phyloP scores from a whole-genome alignment of 345 rosid species.

The Acer saccharum region DNA sequence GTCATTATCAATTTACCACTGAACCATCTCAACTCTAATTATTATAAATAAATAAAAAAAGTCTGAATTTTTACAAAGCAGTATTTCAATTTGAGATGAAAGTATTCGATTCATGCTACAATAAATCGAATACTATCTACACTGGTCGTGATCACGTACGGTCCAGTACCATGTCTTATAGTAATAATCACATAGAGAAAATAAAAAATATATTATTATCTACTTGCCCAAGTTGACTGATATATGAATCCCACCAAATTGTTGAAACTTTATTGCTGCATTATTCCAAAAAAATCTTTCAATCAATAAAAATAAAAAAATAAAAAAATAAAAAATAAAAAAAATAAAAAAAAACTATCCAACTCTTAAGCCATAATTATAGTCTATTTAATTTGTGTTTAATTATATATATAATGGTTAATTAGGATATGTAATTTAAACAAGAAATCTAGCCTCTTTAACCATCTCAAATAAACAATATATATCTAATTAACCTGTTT shows the following conservation, averaged over 20 bases:
- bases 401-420: too few relatives aligned
- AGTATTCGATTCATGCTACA: background rate
- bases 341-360: background rate
- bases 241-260: slow-evolving; percentile 3
- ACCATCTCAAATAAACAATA: too few relatives aligned
- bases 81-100: background rate
- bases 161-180: too few relatives aligned
- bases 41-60: too few relatives aligned
- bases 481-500: too few relatives aligned
- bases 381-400: background rate
- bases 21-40: too few relatives aligned
- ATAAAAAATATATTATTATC: background rate
- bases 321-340: too few relatives aligned
- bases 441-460: too few relatives aligned
- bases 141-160: background rate
- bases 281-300: background rate
- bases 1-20: too few relatives aligned
- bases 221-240: slow-evolving; percentile 13
- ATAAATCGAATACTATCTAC: background rate
- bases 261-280: background rate
- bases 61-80: too few relatives aligned
- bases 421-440: background rate
- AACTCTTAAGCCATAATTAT: background rate
- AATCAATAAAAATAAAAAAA: background rate
- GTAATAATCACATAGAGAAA: background rate